Evolutionary conservation across 208 protist species (phyloP).

Genomic region (Trypanosoma grayi): DNA sequence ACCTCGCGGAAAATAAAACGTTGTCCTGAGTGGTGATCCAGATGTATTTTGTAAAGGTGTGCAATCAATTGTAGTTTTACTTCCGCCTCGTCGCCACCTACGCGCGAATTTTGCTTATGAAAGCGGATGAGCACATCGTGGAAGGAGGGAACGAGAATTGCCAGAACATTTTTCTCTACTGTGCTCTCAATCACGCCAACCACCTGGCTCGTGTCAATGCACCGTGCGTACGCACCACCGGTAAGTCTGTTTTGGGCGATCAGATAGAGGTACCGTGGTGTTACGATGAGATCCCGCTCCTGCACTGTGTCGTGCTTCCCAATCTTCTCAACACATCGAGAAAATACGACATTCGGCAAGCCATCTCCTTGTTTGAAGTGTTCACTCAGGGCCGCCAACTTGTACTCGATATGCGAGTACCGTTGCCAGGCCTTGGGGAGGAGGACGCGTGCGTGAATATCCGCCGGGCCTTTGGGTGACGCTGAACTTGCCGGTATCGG

Average conservation of each 20-base stretch:
- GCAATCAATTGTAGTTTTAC: constrained; percentile 62
- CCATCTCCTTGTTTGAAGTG: constrained; percentile 44
- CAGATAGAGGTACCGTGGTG: constrained; percentile 47
- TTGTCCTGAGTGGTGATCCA: constrained; percentile 26
- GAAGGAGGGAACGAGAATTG: constrained; percentile 53
- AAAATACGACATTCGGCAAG: constrained; percentile 47
- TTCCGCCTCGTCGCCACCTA: constrained; percentile 26
- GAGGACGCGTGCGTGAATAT: constrained; percentile 10
- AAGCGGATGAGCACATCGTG: constrained; percentile 62
- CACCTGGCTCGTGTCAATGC: constrained; percentile 44
- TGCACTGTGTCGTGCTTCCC: constrained; percentile 47
- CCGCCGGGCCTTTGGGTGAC: neutral
- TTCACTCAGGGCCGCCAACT: constrained; percentile 28
- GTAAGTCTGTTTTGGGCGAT: constrained; percentile 29
- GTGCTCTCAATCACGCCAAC: constrained; percentile 54
- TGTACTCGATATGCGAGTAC: constrained; percentile 48
- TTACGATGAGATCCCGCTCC: constrained; percentile 50
- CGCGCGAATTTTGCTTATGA: constrained; percentile 20
- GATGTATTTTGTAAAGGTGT: constrained; percentile 51
- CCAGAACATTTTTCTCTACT: constrained; percentile 30
- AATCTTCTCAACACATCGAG: constrained; percentile 51
- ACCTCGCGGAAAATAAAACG: constrained; percentile 43
- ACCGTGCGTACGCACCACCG: constrained; percentile 18
- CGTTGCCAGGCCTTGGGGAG: constrained; percentile 28
- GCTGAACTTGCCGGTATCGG: constrained; percentile 4